Evolutionary conservation across 2,329 filamentous ascomycete species (phyloP), one percentile per base, ranked within the genome.

Genomic region (Fusarium sp.): DNA sequence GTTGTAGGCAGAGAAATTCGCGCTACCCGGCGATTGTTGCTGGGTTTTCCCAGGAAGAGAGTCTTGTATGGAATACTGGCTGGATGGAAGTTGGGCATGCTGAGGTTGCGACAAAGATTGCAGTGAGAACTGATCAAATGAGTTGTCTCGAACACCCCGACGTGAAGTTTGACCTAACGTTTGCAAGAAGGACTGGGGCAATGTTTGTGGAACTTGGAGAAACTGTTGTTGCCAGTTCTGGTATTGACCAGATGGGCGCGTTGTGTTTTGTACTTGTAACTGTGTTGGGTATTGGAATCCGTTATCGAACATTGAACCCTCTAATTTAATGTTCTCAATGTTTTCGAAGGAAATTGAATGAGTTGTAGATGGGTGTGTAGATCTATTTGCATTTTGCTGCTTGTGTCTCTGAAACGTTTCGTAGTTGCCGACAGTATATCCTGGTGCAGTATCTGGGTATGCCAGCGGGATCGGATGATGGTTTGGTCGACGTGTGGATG

Each of bases 401-500:
- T 25, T 30, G 28, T 49, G 42, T 28, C 54, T 53, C 37, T 46
- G 67, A 18, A 54, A 18, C 9, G 16, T 19, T 28, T 42, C 18
- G 18, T 28, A 25, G 18, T 46, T 42, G n/a, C 28, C 12, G 26
- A 19, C 28, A 23, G 49, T 25, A n/a, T 21, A 19, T 34, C 39
- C 42, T 37, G 30, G 28, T 10, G 37, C 11, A 12, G 49, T 63
- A 34, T 63, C 30, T 30, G 19, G 14, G 21, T 39, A 63, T 49
- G 56, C 57, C 4, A 30, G 18, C n/a, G 58, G 19, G 37, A 63
- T 44, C 6, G 53, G 64, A 7, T 41, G 46, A 19, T 19, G 37
- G 18, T 37, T 11, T 46, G 52, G n/a, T 43, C 12, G 39, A 48
- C 39, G 52, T 18, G 14, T 21, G n/a, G 26, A 26, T 28, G 26